These are phyloP conservation scores for Tylopilus sp. DNA, from an alignment of 1,284 basidiomycete genomes.

Conservation along the genomic window DNA sequence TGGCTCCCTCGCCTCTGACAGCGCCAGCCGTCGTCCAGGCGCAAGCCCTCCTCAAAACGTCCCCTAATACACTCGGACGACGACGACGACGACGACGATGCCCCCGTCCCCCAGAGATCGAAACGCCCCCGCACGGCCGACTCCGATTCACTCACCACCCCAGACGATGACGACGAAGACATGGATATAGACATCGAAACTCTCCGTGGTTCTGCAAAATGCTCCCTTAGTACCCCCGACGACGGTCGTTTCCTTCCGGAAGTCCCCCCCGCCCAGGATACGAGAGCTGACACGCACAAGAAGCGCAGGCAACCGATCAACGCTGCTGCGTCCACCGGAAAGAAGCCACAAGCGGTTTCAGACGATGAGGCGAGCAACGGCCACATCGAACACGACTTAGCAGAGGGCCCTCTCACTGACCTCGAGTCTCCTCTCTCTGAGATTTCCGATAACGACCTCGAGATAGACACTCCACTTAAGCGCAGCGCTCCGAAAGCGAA, in stretches of 20 bases:
- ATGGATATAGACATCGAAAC: slow-evolving; percentile 27
- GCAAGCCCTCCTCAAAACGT: slow-evolving; percentile 25
- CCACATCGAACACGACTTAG: slow-evolving; percentile 22
- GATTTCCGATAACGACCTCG: slow-evolving; percentile 27
- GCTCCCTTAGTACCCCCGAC: slow-evolving; percentile 3
- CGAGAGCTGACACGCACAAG: slow-evolving; percentile 6
- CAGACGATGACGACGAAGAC: slow-evolving; percentile 11
- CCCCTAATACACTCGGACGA: slow-evolving; percentile 28
- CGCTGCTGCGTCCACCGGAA: slow-evolving; percentile 11
- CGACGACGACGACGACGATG: slow-evolving; percentile 12
- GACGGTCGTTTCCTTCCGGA: slow-evolving; percentile 26
- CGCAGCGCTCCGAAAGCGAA: slow-evolving; percentile 28
- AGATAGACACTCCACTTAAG: slow-evolving; percentile 29
- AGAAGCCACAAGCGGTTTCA: slow-evolving; percentile 18
- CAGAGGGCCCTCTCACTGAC: slow-evolving; percentile 22
- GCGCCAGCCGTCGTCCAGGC: slow-evolving; percentile 15
- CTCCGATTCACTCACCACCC: slow-evolving; percentile 9
- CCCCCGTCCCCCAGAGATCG: slow-evolving; percentile 1
- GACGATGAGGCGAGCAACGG: slow-evolving; percentile 30
- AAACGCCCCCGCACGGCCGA: slow-evolving; percentile 32
- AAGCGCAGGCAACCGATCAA: slow-evolving; percentile 9
- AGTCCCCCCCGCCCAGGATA: not conserved
- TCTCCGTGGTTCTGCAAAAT: slow-evolving; percentile 6
- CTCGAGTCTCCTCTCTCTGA: slow-evolving; percentile 11
- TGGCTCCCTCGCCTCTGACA: slow-evolving; percentile 9